Percentiles rank a stretch among this genome's conserved stretches.
Conservation (phyloP, 805 yeast genomes). For the Saccharomyces paradoxus region DNA sequence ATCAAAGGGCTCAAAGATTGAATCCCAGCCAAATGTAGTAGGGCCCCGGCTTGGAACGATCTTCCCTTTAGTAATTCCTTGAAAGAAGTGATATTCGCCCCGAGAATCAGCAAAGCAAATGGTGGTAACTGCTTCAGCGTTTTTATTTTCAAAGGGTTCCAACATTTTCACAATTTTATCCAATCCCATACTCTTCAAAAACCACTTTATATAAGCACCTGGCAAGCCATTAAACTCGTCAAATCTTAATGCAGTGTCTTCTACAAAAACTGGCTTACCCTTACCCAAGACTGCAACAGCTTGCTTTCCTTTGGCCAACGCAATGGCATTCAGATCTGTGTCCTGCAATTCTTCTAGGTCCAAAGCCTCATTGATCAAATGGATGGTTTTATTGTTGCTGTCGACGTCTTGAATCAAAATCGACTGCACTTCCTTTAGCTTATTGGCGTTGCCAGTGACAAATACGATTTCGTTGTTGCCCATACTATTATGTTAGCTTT, state of each 20-base stretch:
- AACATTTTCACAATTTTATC: conserved; percentile 72
- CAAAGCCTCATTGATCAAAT: conserved; percentile 51
- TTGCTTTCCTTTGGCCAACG: conserved; percentile 62
- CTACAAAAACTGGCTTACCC: conserved; percentile 80
- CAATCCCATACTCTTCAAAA: conserved; percentile 65
- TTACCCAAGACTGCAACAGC: conserved; percentile 54
- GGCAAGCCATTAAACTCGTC: conserved; percentile 78
- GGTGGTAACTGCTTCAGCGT: conserved; percentile 84
- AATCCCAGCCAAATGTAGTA: conserved; percentile 88
- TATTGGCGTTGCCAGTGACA: conserved; percentile 85
- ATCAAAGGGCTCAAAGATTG: conserved; percentile 65
- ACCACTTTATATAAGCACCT: conserved; percentile 96
- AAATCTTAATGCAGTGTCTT: conserved; percentile 87
- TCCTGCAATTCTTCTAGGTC: conserved; percentile 94
- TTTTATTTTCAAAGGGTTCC: conserved; percentile 70
- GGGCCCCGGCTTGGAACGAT: conserved; percentile 79
- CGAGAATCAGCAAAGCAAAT: conserved; percentile 87
- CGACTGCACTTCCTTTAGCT: conserved; percentile 74
- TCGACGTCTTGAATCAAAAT: conserved; percentile 42
- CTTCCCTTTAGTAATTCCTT: conserved; percentile 73
- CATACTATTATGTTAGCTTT: not conserved
- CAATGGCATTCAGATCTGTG: conserved; percentile 64
- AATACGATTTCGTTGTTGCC: conserved; percentile 41
- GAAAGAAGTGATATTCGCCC: conserved; percentile 70
- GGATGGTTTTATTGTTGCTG: conserved; percentile 20